Percentiles rank a stretch among this genome's conserved stretches.
Evolutionary conservation across 352 stramenopile species (phyloP).

Genomic region (Globisporangium middletonii): DNA sequence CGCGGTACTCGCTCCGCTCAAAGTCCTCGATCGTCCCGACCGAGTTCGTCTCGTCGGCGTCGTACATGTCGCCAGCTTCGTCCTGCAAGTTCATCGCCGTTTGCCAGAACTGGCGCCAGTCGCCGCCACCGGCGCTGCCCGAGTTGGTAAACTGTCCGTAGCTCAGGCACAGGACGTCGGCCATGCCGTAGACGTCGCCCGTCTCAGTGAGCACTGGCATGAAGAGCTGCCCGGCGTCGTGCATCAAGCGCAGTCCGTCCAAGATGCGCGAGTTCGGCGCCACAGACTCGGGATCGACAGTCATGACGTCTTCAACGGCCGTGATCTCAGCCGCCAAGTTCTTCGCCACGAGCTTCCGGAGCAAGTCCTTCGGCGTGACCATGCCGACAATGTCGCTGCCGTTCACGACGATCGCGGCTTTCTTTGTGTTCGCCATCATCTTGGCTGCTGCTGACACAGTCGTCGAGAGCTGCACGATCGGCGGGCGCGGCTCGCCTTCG

Average conservation of each 20-base stretch:
- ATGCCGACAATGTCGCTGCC: constrained; percentile 73
- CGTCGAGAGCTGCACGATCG: constrained; percentile 68
- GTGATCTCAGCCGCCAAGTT: constrained; percentile 67
- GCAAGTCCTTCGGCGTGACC: constrained; percentile 81
- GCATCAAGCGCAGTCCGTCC: constrained; percentile 79
- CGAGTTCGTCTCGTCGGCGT: constrained; percentile 69
- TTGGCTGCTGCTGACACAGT: constrained; percentile 68
- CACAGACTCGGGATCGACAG: constrained; percentile 71
- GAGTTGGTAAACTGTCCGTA: constrained; percentile 86
- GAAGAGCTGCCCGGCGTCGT: constrained; percentile 79
- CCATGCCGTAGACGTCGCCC: constrained; percentile 84
- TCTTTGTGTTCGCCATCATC: constrained; percentile 83
- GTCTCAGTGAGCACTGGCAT: constrained; percentile 76
- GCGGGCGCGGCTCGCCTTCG: constrained; percentile 74
- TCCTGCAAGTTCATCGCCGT: constrained; percentile 84
- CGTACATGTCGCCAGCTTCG: constrained; percentile 70
- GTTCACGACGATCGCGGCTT: constrained; percentile 76
- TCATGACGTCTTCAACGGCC: constrained; percentile 83
- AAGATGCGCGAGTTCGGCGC: constrained; percentile 73
- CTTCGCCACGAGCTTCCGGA: constrained; percentile 85
- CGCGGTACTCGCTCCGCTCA: constrained; percentile 75
- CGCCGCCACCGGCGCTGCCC: constrained; percentile 56
- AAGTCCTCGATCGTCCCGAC: constrained; percentile 89
- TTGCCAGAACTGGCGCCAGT: constrained; percentile 88
- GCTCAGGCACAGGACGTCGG: constrained; percentile 82